Evolutionary conservation across 108 stramenopile genomes (phyloP), one percentile per base, ranked within the genome.

Genomic region (Cylindrotheca fusiformis): DNA sequence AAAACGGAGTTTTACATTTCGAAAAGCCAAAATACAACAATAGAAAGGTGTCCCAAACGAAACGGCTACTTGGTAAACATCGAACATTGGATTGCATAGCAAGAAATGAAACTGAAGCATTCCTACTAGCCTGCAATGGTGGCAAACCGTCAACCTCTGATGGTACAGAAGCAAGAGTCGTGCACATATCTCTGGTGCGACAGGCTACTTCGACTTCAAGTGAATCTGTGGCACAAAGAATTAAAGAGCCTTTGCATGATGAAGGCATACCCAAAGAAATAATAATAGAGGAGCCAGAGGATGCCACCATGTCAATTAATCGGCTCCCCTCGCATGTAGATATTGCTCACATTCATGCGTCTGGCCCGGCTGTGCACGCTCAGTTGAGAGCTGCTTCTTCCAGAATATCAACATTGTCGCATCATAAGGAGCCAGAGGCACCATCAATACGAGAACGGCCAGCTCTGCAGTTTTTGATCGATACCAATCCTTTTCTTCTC

Each of bases 1-100:
- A 59, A 41, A 45, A 80, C 63, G 86, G 86, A 2, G 56, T 80
- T 22, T 52, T 87, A 52, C 55, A 74, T 30, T 72, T 69, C 32
- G 75, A 68, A 17, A 64, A 67, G 41, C 69, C 60, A 24, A 48
- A 54, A 25, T 62, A 46, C 20, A 60, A 32, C 4, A 31, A 29
- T 33, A 6, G 36, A 31, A 12, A 30, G 20, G 25, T 47, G 32
- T 2, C 48, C 24, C 3, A 62, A 53, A 3, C 48, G 24, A 55
- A 55, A 27, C 56, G 69, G 20, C 52, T 58, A 4, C 66, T 65
- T 28, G 23, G 58, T 32, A 58, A 69, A 27, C 28, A 67, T 30
- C 51, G 32, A 26, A 49, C 30, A 32, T 45, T 60, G 53, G 60
- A 63, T 1, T 72, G 71, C 41, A 29, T 72, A n/a, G 68, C 52